Evolutionary conservation across 768 basidiomycete genomes (phyloP), one percentile per base, ranked within the genome.

Genomic region (Strobilomyces echinocephalus): DNA sequence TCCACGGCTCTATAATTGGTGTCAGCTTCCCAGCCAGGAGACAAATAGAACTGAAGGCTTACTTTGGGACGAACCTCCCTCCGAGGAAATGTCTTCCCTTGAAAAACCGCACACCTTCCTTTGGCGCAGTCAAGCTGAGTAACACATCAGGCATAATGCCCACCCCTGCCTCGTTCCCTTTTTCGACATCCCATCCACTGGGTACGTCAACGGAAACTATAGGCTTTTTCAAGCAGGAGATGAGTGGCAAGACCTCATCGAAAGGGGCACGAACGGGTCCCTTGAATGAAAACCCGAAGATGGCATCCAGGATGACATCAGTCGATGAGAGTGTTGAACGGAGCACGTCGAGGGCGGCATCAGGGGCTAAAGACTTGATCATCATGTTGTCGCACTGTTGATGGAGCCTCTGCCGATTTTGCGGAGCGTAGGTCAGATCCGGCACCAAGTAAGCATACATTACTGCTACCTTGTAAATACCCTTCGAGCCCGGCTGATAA

Each of bases 271-370:
- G 87, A 6, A 94, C 79, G 34, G 97, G 95, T 0, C 88, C 87
- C 54, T 87, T 78, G 81, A 98, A 99, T 1, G 95, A 97, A 74
- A 99, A 98, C 5, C 95, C 97, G 62, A 99, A 99, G 53, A 99
- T 88, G 5, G 95, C 92, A 65, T 99, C 97, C 50, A 99, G 76
- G 18, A 98, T 80, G 40, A 97, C 84, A 68, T 97, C 90, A 5
- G 83, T 81, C 30, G 78, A 74, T 8, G 74, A 63, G 35, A 88
- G 75, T 7, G 80, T 79, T 40, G 72, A 65, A 44, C 72, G 67
- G 18, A 89, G 77, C 33, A 74, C 60, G 18, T 76, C 73, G 15
- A 69, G 60, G 20, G 80, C 78, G 36, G 67, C 72, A 5, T 79
- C 74, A 8, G 79, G 74, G 2, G 79, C 74, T 26, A 95, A 65